Percentiles rank a stretch among this genome's conserved stretches.
phyloP scores from a whole-genome alignment of 139 green algal species.

The Pseudopediastrum boryanum region DNA sequence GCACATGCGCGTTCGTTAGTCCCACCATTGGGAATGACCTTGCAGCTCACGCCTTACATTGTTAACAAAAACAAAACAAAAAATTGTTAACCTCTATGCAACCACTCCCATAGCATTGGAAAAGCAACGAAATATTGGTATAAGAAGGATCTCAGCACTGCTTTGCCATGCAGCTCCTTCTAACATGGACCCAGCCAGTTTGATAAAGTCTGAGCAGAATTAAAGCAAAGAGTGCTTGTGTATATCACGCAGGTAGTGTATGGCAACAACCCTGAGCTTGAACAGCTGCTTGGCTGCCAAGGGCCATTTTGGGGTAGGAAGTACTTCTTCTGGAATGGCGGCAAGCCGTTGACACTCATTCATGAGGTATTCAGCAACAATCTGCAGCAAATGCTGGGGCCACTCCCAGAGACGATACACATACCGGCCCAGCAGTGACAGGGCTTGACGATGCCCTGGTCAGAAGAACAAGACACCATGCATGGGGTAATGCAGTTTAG shows the following conservation, averaged over 20 bases:
- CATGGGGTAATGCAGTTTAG: too few relatives aligned
- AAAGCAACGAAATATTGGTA: not conserved
- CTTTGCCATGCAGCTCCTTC: not conserved
- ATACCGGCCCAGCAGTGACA: too few relatives aligned
- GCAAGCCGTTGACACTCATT: slow-evolving; percentile 90
- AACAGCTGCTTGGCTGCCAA: slow-evolving; percentile 45
- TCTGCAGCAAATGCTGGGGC: slow-evolving; percentile 29
- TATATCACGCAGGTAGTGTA: slow-evolving; percentile 70
- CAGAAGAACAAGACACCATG: too few relatives aligned
- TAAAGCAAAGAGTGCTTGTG: too few relatives aligned
- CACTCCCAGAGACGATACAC: too few relatives aligned
- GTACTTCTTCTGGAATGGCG: slow-evolving; percentile 93
- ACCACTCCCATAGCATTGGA: not conserved
- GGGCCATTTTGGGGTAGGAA: slow-evolving; percentile 91
- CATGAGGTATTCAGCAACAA: slow-evolving; percentile 90
- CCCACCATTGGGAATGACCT: too few relatives aligned
- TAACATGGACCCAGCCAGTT: not conserved
- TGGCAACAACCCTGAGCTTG: slow-evolving; percentile 65
- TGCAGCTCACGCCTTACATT: too few relatives aligned
- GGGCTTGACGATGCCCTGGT: too few relatives aligned
- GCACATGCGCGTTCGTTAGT: too few relatives aligned
- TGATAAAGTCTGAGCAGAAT: too few relatives aligned
- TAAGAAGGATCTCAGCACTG: not conserved
- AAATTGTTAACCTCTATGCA: not conserved
- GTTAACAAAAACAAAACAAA: not conserved